A percentile compares a stretch with the other conserved stretches of the same genome.
These are phyloP conservation scores for Ceratobasidium papillatum DNA, from an alignment of 1,284 basidiomycete species.

Conservation along the genomic window DNA sequence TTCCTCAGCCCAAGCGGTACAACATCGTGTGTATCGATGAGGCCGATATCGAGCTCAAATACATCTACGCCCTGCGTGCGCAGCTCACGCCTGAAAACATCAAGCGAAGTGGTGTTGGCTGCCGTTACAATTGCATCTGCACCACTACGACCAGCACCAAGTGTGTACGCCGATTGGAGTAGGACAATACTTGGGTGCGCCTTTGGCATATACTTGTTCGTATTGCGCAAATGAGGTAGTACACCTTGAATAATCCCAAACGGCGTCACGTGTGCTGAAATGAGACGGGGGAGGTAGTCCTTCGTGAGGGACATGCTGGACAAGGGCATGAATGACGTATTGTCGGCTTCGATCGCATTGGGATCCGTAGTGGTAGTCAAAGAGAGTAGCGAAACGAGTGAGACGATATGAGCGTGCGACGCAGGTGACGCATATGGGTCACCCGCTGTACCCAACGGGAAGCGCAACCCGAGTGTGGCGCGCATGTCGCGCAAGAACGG, in stretches of 20 bases:
- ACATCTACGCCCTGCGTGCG: constrained; percentile 45
- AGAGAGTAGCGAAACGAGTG: constrained; percentile 45
- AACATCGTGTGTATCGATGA: constrained; percentile 22
- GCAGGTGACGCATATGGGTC: constrained; percentile 69
- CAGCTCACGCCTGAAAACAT: constrained; percentile 77
- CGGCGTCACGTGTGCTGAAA: constrained; percentile 74
- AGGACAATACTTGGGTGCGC: constrained; percentile 57
- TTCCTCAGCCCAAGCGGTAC: constrained; percentile 23
- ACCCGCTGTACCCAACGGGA: constrained; percentile 76
- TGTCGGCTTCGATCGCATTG: not conserved
- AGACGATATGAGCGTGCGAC: constrained; percentile 50
- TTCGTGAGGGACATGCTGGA: constrained; percentile 64
- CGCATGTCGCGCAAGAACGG: constrained; percentile 79
- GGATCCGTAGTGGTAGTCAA: constrained; percentile 19
- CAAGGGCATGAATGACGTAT: constrained; percentile 35
- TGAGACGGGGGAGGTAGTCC: constrained; percentile 72
- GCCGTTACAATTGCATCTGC: constrained; percentile 73
- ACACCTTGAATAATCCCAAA: constrained; percentile 77
- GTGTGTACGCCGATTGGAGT: constrained; percentile 59
- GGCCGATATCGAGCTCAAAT: constrained; percentile 39
- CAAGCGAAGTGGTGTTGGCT: constrained; percentile 71
- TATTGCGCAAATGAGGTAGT: constrained; percentile 69
- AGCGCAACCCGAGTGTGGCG: constrained; percentile 79
- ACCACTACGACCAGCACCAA: constrained; percentile 74
- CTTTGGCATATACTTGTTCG: constrained; percentile 57